These are phyloP conservation scores for Striga asiatica DNA, from an alignment of 257 asterid species.

Conservation along the genomic window DNA sequence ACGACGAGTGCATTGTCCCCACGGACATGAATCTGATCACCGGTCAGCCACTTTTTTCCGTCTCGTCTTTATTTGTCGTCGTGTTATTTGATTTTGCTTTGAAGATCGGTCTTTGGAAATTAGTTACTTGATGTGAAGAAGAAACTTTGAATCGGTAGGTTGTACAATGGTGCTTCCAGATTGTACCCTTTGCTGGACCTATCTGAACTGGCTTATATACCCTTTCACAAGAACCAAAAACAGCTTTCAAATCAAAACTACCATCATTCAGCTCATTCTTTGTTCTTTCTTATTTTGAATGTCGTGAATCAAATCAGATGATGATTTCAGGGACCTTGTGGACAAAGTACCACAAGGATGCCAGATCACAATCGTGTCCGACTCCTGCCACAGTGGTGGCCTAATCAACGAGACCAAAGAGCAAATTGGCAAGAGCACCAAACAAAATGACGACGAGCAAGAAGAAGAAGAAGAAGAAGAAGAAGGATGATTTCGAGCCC, in stretches of 20 bases:
- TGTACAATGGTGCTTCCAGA: too few relatives aligned
- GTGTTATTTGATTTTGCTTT: neutral
- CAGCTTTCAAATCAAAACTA: too few relatives aligned
- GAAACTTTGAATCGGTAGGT: neutral
- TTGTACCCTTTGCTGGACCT: too few relatives aligned
- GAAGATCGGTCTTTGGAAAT: neutral
- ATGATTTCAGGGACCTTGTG: slow-evolving; percentile 91
- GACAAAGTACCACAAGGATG: slow-evolving; percentile 77
- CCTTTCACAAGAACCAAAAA: too few relatives aligned
- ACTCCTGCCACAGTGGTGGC: slow-evolving; percentile 96
- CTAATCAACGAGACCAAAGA: slow-evolving; percentile 84
- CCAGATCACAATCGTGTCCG: slow-evolving; percentile 79
- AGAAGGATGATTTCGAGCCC: slow-evolving; percentile 31
- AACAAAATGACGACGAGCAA: slow-evolving; percentile 19
- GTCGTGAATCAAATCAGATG: slow-evolving; percentile 74
- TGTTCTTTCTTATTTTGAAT: neutral
- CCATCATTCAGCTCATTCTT: neutral
- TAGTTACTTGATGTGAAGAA: neutral
- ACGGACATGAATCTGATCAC: slow-evolving; percentile 87
- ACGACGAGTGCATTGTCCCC: slow-evolving; percentile 92
- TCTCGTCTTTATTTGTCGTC: neutral
- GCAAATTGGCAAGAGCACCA: slow-evolving; percentile 84
- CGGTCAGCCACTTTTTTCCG: slow-evolving; percentile 26
- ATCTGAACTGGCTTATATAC: too few relatives aligned
- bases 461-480: slow-evolving; percentile 30